Conservation (phyloP, 768 basidiomycete genomes). For the Epithele typhae region DNA sequence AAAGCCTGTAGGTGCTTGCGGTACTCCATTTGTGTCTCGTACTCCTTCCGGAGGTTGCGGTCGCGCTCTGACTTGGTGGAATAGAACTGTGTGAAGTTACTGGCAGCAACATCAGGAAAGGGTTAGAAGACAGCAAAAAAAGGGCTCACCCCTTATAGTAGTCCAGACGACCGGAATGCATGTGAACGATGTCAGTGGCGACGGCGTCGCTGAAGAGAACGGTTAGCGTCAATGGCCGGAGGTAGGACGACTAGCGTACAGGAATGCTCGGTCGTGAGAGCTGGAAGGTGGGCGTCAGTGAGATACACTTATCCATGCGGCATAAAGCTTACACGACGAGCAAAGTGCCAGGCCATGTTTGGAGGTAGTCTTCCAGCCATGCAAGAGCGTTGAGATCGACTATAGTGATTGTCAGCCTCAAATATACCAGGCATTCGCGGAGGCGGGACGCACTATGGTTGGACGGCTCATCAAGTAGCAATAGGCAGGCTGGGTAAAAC, state of each 20-base stretch:
- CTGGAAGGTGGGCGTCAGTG: too few species aligned
- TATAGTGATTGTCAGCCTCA: slow-evolving; percentile 25
- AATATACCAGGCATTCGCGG: too few species aligned
- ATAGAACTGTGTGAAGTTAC: slow-evolving; percentile 98
- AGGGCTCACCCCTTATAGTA: slow-evolving; percentile 89
- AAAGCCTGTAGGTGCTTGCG: slow-evolving; percentile 95
- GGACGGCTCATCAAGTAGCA: slow-evolving; percentile 90
- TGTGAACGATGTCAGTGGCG: slow-evolving; percentile 97
- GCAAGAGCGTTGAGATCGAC: slow-evolving; percentile 95
- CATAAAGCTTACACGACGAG: slow-evolving; percentile 84
- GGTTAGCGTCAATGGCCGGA: background rate
- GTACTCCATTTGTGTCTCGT: slow-evolving; percentile 94
- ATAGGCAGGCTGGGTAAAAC: slow-evolving; percentile 52
- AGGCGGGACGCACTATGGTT: slow-evolving; percentile 72
- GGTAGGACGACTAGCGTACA: slow-evolving; percentile 41
- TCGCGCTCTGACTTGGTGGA: slow-evolving; percentile 96
- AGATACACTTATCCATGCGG: too few species aligned
- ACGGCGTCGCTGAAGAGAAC: slow-evolving; percentile 68
- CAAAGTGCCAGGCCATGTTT: slow-evolving; percentile 89
- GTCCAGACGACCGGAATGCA: slow-evolving; percentile 87
- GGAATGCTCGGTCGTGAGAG: slow-evolving; percentile 96
- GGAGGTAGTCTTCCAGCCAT: slow-evolving; percentile 96
- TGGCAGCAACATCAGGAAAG: too few species aligned
- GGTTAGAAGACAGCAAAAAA: too few species aligned
- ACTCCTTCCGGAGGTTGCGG: slow-evolving; percentile 87